Evolutionary conservation across 2,329 filamentous ascomycete genomes (phyloP).

Genomic region (Kalmusia sp.): DNA sequence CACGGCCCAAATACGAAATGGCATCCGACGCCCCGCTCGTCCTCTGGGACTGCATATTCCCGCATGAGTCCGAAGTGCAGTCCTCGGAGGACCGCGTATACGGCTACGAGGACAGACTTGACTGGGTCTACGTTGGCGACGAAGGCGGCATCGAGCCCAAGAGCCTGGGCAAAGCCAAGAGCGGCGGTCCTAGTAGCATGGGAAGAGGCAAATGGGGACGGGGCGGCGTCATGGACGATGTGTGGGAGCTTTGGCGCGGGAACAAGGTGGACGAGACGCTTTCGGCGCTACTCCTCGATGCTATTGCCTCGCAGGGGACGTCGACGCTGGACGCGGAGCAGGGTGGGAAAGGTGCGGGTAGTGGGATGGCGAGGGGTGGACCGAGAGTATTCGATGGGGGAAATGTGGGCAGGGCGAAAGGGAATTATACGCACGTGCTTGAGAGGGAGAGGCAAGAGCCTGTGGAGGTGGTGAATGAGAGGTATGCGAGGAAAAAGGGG

Average conservation of each 20-base stretch:
- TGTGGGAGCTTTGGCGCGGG: conserved; percentile 85
- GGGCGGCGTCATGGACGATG: conserved; percentile 53
- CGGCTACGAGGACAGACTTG: conserved; percentile 65
- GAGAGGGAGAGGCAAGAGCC: conserved; percentile 63
- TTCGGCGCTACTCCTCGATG: conserved; percentile 74
- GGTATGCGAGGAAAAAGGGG: conserved; percentile 62
- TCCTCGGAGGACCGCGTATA: conserved; percentile 45
- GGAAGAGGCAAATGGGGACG: conserved; percentile 44
- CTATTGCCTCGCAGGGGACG: conserved; percentile 56
- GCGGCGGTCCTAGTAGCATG: conserved; percentile 18
- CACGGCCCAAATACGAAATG: conserved; percentile 88
- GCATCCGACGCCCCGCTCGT: conserved; percentile 89
- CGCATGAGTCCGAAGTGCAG: conserved; percentile 53
- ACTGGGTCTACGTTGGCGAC: conserved; percentile 83
- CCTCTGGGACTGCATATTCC: conserved; percentile 95
- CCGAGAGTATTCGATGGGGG: conserved; percentile 66
- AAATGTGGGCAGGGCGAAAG: conserved; percentile 60
- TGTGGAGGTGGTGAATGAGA: conserved; percentile 68
- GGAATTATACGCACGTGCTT: conserved; percentile 65
- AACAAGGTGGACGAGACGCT: conserved; percentile 91
- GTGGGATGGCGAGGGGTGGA: conserved; percentile 41
- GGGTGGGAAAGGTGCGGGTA: conserved; percentile 15
- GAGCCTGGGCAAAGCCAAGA: conserved; percentile 22
- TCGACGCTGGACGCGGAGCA: conserved; percentile 28
- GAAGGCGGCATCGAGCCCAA: conserved; percentile 60